phyloP scores from a whole-genome alignment of 768 basidiomycete genomes.

The Lactarius deliciosus region DNA sequence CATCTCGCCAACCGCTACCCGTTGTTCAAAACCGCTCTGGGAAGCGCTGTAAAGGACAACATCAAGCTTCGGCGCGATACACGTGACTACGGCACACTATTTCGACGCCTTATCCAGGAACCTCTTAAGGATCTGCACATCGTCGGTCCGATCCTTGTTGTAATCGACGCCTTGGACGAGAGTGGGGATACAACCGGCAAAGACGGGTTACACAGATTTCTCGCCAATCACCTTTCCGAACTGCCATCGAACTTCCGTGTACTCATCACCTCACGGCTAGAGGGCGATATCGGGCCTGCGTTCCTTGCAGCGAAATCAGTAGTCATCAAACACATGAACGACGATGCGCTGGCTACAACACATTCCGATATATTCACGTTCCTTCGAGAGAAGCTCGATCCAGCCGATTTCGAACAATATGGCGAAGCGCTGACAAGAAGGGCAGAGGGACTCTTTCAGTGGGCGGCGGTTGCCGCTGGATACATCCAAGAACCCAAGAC shows the following conservation, averaged over 20 bases:
- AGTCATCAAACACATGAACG: not conserved
- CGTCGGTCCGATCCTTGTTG: not conserved
- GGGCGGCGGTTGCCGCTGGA: not conserved
- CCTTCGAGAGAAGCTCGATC: not conserved
- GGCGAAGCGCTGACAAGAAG: not conserved
- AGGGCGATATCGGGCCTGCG: not conserved
- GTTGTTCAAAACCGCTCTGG: not conserved
- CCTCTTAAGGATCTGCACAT: constrained; percentile 2
- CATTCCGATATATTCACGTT: not conserved
- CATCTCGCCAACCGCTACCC: not conserved
- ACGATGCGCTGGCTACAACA: not conserved
- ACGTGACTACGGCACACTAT: constrained; percentile 1
- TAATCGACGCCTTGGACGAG: constrained; percentile 10
- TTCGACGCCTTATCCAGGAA: not conserved
- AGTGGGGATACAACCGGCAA: not conserved
- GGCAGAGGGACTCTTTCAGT: constrained; percentile 5
- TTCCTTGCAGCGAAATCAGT: not conserved
- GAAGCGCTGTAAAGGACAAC: not conserved
- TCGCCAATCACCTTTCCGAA: not conserved
- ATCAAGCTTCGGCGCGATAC: not conserved
- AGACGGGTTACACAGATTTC: not conserved
- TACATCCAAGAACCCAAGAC: not conserved
- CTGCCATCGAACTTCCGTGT: constrained; percentile 9
- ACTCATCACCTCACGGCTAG: constrained; percentile 3
- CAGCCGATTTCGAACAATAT: not conserved